phyloP scores from a whole-genome alignment of 805 yeast genomes.

The Saccharomycopsis olivae region DNA sequence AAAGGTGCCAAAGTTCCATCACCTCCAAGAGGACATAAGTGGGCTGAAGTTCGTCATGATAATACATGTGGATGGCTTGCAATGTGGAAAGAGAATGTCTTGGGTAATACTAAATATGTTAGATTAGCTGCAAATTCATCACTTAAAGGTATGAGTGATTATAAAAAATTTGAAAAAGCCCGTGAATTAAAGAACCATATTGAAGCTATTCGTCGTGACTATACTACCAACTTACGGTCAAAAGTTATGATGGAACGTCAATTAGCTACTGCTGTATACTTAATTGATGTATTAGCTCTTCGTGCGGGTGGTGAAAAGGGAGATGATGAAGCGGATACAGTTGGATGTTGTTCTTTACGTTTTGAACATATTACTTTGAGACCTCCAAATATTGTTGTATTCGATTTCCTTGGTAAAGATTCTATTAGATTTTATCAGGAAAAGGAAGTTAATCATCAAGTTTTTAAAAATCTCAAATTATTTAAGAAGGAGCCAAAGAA shows the following conservation, averaged over 20 bases:
- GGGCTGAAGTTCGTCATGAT: conserved; percentile 89
- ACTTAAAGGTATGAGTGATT: conserved; percentile 83
- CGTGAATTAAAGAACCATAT: conserved; percentile 70
- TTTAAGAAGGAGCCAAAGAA: conserved; percentile 84
- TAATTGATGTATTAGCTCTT: conserved; percentile 84
- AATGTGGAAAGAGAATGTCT: conserved; percentile 92
- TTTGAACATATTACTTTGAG: conserved; percentile 78
- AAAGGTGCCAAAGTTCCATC: conserved; percentile 61
- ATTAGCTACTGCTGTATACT: conserved; percentile 86
- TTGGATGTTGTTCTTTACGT: conserved; percentile 91
- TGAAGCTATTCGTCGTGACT: conserved; percentile 64
- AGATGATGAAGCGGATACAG: conserved; percentile 97
- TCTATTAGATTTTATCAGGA: conserved; percentile 87
- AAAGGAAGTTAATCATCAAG: conserved; percentile 86
- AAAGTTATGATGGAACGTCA: conserved; percentile 78
- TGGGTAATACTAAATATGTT: conserved; percentile 76
- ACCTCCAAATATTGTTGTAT: conserved; percentile 78
- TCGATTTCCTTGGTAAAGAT: conserved; percentile 94
- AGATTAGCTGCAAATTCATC: conserved; percentile 86
- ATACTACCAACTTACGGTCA: conserved; percentile 56
- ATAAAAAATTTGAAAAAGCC: conserved; percentile 88
- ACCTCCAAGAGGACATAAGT: conserved; percentile 77
- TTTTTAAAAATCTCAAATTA: conserved; percentile 75
- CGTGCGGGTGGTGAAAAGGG: conserved; percentile 98
- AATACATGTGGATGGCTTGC: conserved; percentile 93